A percentile compares a stretch with the other conserved stretches of the same genome.
Evolutionary conservation across 2,329 filamentous ascomycete genomes (phyloP).

Genomic region (Penicillium decumbens): DNA sequence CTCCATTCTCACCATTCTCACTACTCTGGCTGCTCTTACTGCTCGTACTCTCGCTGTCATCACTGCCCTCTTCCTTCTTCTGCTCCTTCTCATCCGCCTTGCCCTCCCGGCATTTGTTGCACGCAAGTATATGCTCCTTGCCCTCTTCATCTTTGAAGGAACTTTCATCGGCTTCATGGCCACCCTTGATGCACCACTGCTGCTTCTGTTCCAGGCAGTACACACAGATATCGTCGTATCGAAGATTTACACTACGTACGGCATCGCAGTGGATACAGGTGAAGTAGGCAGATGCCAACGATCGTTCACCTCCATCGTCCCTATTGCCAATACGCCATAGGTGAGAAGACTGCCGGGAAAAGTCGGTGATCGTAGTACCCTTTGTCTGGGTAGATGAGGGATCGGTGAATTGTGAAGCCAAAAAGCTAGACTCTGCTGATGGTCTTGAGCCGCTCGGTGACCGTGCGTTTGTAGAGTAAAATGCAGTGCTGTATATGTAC

Average conservation of each 20-base stretch:
- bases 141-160: neutral
- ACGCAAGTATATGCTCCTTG: neutral
- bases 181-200: neutral
- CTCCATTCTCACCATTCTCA: neutral
- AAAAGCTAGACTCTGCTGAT: too few relatives aligned
- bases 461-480: too few relatives aligned
- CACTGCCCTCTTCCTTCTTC: neutral
- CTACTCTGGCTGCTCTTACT: too few relatives aligned
- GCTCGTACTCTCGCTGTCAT: neutral
- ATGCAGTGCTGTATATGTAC: too few relatives aligned
- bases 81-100: neutral
- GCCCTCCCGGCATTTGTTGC: neutral
- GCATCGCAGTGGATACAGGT: conserved; percentile 1
- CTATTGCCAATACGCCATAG: neutral
- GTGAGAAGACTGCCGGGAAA: neutral
- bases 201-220: conserved; percentile 3
- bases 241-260: neutral
- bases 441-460: too few relatives aligned
- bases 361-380: too few relatives aligned
- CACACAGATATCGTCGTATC: conserved; percentile 2
- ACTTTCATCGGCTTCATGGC: neutral
- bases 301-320: neutral
- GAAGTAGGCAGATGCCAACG: neutral
- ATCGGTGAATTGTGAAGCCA: too few relatives aligned
- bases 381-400: too few relatives aligned